These are phyloP conservation scores for Trichoderma cornu-damae DNA, from an alignment of 2,329 filamentous ascomycete species.

Conservation along the genomic window DNA sequence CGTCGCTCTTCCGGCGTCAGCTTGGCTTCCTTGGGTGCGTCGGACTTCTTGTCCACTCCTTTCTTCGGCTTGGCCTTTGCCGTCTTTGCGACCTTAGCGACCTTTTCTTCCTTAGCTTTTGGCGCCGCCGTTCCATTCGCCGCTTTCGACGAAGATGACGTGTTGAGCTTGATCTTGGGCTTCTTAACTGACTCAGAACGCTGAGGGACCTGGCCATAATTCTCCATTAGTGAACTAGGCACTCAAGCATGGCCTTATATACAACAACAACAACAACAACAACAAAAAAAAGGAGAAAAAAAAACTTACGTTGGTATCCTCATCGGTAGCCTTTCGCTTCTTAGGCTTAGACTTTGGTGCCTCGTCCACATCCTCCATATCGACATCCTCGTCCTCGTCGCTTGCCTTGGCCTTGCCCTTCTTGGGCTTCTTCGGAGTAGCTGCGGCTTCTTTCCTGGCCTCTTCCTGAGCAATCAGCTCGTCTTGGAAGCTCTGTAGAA, in stretches of 20 bases:
- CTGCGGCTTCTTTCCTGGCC: constrained; percentile 41
- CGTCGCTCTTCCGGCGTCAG: constrained; percentile 54
- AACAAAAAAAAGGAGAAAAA: background rate
- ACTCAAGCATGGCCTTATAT: background rate
- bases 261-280: too few relatives aligned
- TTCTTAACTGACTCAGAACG: constrained; percentile 61
- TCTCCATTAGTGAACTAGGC: background rate
- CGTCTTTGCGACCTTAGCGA: constrained; percentile 47
- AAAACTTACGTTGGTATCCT: constrained; percentile 53
- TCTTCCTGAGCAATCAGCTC: constrained; percentile 54
- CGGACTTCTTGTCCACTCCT: constrained; percentile 53
- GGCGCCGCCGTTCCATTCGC: constrained; percentile 55
- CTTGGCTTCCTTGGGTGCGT: constrained; percentile 51
- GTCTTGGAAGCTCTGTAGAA: constrained; percentile 67
- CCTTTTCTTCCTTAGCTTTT: constrained; percentile 54
- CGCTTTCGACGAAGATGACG: constrained; percentile 63
- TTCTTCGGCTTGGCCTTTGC: constrained; percentile 56
- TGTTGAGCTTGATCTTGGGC: constrained; percentile 60
- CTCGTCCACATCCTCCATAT: constrained; percentile 59
- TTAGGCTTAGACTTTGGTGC: constrained; percentile 59
- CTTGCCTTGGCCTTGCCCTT: constrained; percentile 45
- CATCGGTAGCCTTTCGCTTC: constrained; percentile 83
- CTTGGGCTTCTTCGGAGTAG: constrained; percentile 39
- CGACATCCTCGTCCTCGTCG: constrained; percentile 53
- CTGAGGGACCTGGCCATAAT: constrained; percentile 45